Base-by-base conservation (phyloP, 805 yeast genomes). In the Danielia reshetovae region DNA sequence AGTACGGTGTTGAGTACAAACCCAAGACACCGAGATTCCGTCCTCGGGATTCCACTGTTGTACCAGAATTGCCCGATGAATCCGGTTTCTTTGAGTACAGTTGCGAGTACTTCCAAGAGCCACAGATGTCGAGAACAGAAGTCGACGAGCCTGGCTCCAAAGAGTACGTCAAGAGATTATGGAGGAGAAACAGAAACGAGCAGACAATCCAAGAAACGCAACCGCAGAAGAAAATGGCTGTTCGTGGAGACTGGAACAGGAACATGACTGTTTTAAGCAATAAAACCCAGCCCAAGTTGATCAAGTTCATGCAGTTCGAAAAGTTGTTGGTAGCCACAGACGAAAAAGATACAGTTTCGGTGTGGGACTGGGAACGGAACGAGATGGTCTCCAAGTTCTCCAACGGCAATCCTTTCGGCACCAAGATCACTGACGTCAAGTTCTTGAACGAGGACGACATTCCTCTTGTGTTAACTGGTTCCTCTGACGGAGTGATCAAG, bases 51-150 rank as follows among this genome's bases (percentile, higher is more conserved):
- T 39, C 58, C 7, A 48, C 55, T n/a, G 40, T 41, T 5, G 45
- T 43, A 14, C 75, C 78, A 2, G 61, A 60, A 4, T 49, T 82
- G 3, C 83, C 86, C 1, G 55, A 76, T 8, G 66, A 67, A 4
- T 79, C 86, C 7, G 75, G 76, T 5, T 82, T 85, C 48, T 74
- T 84, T 42, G 85, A 81, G 33, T 85, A 81, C 57, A 76, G 84
- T 48, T 76, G 86, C 39, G 98, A 93, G 56, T 89, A 88, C 52
- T 93, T 90, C 64, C 95, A 89, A 51, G 97, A 89, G 53, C 97
- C 98, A 0, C 97, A 90, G 54, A 81, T 89, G 81, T 79, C 85
- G 8, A 80, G 77, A 38, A 74, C 76, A 35, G 97, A 90, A 47
- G 62, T 78, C 12, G 97, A 90, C 48, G 96, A 88, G 55, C 93